Percentiles rank a stretch among this genome's conserved stretches.
phyloP scores from a whole-genome alignment of 2,329 filamentous ascomycete species.

The Venturiaceae sp. region DNA sequence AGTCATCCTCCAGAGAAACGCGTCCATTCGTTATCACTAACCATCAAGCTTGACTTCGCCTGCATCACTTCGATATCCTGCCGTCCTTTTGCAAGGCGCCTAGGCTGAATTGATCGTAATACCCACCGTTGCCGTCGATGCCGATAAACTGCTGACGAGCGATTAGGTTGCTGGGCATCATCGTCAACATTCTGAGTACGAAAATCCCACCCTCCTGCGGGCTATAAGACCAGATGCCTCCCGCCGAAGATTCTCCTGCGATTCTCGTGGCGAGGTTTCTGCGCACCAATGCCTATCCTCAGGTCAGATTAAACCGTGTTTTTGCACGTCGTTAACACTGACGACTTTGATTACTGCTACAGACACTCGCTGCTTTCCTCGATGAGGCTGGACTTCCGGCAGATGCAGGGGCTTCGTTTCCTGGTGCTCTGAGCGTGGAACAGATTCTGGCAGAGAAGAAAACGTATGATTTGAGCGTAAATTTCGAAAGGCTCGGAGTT shows the following conservation, averaged over 20 bases:
- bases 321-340: background rate
- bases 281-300: constrained; percentile 27
- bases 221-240: background rate
- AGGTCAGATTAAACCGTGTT: constrained; percentile 18
- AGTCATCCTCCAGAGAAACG: background rate
- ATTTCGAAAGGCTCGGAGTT: constrained; percentile 45
- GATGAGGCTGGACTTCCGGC: constrained; percentile 43
- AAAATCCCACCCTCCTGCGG: background rate
- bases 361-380: constrained; percentile 50
- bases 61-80: background rate
- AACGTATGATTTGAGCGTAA: constrained; percentile 43
- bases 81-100: background rate
- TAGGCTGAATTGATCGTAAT: background rate
- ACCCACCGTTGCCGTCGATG: background rate
- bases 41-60: background rate
- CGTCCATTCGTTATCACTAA: background rate
- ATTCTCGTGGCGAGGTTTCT: constrained; percentile 33
- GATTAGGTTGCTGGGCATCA: background rate
- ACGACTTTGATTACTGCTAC: background rate
- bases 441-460: constrained; percentile 51
- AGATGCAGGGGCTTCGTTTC: constrained; percentile 34
- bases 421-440: constrained; percentile 43
- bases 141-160: background rate
- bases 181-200: too few relatives aligned
- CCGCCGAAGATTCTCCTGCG: constrained; percentile 23